These are phyloP conservation scores for Syncephalastrum contaminatum DNA, from an alignment of 371 early-diverging fungal species.

Conservation along the genomic window DNA sequence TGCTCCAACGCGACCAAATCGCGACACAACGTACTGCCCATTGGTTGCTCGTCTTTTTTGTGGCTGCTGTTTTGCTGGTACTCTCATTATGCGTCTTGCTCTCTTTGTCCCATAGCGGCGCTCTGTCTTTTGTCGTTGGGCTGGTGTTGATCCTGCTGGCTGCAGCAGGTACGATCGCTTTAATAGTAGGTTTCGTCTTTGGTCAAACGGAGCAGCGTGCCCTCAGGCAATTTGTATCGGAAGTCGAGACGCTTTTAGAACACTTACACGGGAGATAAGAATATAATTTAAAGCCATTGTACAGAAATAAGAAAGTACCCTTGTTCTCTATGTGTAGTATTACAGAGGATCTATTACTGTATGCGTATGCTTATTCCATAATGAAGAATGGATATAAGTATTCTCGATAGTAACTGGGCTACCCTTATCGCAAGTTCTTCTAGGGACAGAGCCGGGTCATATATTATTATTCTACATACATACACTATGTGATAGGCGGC, in stretches of 20 bases:
- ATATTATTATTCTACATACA: too few species aligned
- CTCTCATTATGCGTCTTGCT: slow-evolving; percentile 4
- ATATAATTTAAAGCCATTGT: neutral
- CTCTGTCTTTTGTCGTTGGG: slow-evolving; percentile 11
- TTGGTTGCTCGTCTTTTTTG: slow-evolving; percentile 12
- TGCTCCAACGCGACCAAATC: slow-evolving; percentile 22
- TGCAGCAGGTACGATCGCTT: slow-evolving; percentile 16
- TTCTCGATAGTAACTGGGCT: too few species aligned
- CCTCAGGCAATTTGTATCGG: slow-evolving; percentile 24
- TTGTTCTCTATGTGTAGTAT: too few species aligned
- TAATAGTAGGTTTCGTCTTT: slow-evolving; percentile 49
- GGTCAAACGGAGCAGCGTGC: slow-evolving; percentile 38
- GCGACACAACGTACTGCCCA: slow-evolving; percentile 18
- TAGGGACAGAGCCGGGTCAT: too few species aligned
- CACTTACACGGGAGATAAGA: neutral
- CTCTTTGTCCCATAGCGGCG: neutral
- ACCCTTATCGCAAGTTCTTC: too few species aligned
- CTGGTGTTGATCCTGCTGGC: slow-evolving; percentile 16
- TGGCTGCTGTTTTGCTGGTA: slow-evolving; percentile 9
- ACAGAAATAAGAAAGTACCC: too few species aligned
- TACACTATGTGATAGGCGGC: too few species aligned
- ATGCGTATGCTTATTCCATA: too few species aligned
- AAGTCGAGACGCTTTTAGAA: slow-evolving; percentile 22
- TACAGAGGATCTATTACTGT: too few species aligned
- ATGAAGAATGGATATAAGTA: too few species aligned